Evolutionary conservation across 129 eudicot species (phyloP), one percentile per base, ranked within the genome.

Genomic region (Tagetes erecta): DNA sequence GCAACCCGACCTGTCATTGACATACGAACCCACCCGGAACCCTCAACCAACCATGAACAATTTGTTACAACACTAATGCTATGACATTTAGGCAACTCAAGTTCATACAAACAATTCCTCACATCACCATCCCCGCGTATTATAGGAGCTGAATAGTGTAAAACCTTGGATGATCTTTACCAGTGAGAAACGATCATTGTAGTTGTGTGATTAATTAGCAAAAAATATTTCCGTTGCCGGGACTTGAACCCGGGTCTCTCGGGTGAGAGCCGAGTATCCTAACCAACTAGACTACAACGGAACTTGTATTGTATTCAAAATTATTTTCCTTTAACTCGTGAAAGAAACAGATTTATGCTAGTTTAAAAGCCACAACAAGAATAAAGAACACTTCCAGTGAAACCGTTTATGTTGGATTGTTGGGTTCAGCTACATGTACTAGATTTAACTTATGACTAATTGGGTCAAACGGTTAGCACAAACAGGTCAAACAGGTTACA

Each of bases 191-290:
- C 27, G 27, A 20, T 20, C 27, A 20, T 20, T 20, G 27, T 20
- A 20, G 27, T 20, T 20, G 27, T 20, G 27, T 20, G 27, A 20
- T 20, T 20, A 20, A 20, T 20, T 20, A 20, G 27, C 3, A 52
- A 53, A 52, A 53, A 5, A 20, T 0, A 20, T 5, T 91, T 87
- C 97, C 95, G 92, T 88, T 91, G 97, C 92, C 96, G 92, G 89
- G 90, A 91, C 88, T 91, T 75, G 96, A 91, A 91, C 96, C 89
- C 96, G 92, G 97, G 95, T 86, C 96, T 86, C 86, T 88, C 91
- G 96, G 92, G 96, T 91, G 97, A 91, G 96, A 91, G 92, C 97
- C 96, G 87, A 88, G 85, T 91, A 91, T 88, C 97, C 97, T 91
- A 36, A 88, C 91, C 97, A 91, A 73, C 96, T 91, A 91, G 97